phyloP scores from a whole-genome alignment of 148 eudicot species.

The Polygonum aviculare region DNA sequence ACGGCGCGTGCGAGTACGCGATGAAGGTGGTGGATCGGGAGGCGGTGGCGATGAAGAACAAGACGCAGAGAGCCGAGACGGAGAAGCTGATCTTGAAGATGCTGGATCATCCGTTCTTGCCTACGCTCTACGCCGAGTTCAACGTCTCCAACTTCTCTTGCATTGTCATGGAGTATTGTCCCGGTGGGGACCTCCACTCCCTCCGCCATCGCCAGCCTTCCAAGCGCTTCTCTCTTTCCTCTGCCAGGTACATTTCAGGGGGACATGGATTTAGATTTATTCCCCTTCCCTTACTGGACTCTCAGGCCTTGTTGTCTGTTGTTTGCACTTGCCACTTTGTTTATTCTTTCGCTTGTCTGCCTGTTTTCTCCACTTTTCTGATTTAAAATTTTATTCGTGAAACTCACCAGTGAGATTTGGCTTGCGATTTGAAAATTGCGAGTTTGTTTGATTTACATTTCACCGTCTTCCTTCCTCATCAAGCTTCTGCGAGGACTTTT shows the following conservation, averaged over 20 bases:
- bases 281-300: not conserved
- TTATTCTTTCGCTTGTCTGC: not conserved
- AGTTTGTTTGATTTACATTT: too few species aligned
- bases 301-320: not conserved
- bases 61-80: conserved; percentile 56
- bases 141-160: not conserved
- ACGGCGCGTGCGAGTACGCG: conserved; percentile 35
- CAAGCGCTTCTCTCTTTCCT: conserved; percentile 43
- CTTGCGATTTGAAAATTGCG: not conserved
- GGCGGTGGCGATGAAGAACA: conserved; percentile 46
- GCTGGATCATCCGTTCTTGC: conserved; percentile 8
- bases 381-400: not conserved
- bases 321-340: not conserved
- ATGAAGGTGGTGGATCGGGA: conserved; percentile 77
- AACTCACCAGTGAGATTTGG: not conserved
- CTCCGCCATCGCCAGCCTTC: conserved; percentile 53
- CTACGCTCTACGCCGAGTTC: conserved; percentile 3
- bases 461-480: conserved; percentile 4
- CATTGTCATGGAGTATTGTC: conserved; percentile 49
- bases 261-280: not conserved
- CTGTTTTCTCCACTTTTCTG: not conserved
- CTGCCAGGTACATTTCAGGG: conserved; percentile 18
- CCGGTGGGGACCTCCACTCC: conserved; percentile 74
- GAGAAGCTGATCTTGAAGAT: conserved; percentile 22
- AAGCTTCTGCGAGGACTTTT: not conserved